Evolutionary conservation across 2,329 filamentous ascomycete genomes (phyloP).

Genomic region (Trichoderma aggressivum): DNA sequence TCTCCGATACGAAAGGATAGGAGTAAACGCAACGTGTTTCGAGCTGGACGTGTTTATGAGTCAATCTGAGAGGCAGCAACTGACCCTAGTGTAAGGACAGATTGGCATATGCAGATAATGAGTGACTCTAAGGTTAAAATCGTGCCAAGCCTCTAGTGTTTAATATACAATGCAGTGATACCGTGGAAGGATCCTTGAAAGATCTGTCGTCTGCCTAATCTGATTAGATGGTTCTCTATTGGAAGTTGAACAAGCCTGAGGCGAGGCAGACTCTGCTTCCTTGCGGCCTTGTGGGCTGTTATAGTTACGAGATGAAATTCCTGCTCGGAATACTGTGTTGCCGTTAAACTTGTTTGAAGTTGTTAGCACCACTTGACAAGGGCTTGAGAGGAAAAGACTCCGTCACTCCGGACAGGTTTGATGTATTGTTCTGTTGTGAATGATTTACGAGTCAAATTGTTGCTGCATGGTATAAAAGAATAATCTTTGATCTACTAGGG

Average conservation of each 20-base stretch:
- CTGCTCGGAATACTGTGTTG: not conserved
- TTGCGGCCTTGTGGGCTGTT: not conserved
- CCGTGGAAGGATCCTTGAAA: not conserved
- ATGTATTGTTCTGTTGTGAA: not conserved
- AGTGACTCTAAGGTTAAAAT: not conserved
- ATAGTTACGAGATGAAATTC: not conserved
- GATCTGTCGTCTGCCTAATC: not conserved
- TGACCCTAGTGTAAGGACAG: not conserved
- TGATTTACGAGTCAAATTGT: not conserved
- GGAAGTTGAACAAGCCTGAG: too few relatives aligned
- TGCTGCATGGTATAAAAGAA: not conserved
- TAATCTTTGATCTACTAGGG: not conserved
- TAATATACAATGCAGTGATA: not conserved
- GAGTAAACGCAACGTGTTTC: not conserved
- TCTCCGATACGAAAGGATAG: conserved; percentile 2
- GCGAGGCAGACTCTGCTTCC: not conserved
- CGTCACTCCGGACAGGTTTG: too few relatives aligned
- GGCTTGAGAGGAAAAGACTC: not conserved
- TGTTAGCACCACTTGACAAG: not conserved
- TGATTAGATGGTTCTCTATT: not conserved
- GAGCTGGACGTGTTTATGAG: conserved; percentile 4
- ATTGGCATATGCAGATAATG: not conserved
- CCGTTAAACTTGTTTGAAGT: not conserved
- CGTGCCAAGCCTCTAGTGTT: not conserved
- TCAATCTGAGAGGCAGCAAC: not conserved